Base-by-base conservation (phyloP, 805 yeast species). In the Candida koratica region DNA sequence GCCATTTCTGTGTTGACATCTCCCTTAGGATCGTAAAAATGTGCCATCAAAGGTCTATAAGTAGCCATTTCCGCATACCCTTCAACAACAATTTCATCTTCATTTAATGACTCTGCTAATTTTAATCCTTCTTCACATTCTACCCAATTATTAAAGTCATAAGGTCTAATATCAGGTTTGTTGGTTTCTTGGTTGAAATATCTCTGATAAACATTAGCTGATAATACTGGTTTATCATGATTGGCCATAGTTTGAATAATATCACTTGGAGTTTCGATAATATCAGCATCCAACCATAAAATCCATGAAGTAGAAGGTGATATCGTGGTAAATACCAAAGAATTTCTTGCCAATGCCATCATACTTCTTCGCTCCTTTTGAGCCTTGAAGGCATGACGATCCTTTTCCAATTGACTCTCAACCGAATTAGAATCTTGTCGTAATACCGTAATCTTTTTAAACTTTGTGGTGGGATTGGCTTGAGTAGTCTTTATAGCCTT, bases 131-230 rank as follows among this genome's bases (percentile, higher is more conserved):
- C 83, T 30, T 85, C 90, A 8, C 75, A 74, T 56, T 84, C 93
- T 23, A 80, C 82, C 99, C 99, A 93, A 60, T 93, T 90, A 66
- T 93, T 93, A 70, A 73, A 90, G 60, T 93, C 98, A 56, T 93
- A 93, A 5, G 97, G 93, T 51, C 97, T 73, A 44, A 84, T 79
- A 9, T 63, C 56, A 39, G 72, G 64, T 44, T 76, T 66, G 42
- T 77, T 74, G 14, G 62, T 60, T 15, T 75, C 77, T 28, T 73
- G 68, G 48, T 86, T 82, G 36, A 50, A 69, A 58, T 64, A 89
- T 49, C 94, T 69, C 68, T 93, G 98, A 62, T 78, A 93, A 48
- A 95, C 94, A 60, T 93, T 93, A 15, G 97, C 97, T 2, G 93
- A 83, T 18, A 93, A 60, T 8, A 93, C 84, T 3, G 96, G 87